phyloP scores from a whole-genome alignment of 2,329 filamentous ascomycete genomes.

The Aspergillus floridensis region DNA sequence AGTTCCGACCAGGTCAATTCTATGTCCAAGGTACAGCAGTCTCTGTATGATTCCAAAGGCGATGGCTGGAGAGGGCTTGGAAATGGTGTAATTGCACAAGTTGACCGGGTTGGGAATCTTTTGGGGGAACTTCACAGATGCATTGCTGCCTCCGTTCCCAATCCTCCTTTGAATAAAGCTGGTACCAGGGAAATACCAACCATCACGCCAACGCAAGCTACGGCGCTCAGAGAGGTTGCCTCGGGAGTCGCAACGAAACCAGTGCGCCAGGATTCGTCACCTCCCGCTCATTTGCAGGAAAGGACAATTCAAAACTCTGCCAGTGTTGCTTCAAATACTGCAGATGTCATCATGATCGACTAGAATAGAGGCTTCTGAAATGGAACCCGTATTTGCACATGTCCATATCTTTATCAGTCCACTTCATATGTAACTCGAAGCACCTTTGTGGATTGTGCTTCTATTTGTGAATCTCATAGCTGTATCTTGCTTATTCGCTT shows the following conservation, averaged over 20 bases:
- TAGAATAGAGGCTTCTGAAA: constrained; percentile 10
- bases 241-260: not conserved
- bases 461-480: no score
- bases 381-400: not conserved
- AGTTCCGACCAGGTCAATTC: constrained; percentile 20
- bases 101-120: constrained; percentile 33
- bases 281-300: not conserved
- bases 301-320: not conserved
- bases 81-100: constrained; percentile 36
- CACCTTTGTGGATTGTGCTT: no score
- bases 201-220: not conserved
- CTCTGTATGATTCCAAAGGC: constrained; percentile 36
- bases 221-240: not conserved
- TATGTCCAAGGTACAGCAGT: constrained; percentile 27
- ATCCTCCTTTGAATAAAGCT: not conserved
- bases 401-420: not conserved
- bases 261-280: not conserved
- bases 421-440: no score
- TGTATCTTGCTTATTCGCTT: no score
- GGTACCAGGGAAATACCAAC: not conserved
- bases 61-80: constrained; percentile 42
- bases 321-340: constrained; percentile 12
- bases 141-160: constrained; percentile 17
- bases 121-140: constrained; percentile 33
- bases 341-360: constrained; percentile 41